These are phyloP conservation scores for Cladosporium sp. DNA, from an alignment of 2,329 filamentous ascomycete genomes.

Conservation along the genomic window DNA sequence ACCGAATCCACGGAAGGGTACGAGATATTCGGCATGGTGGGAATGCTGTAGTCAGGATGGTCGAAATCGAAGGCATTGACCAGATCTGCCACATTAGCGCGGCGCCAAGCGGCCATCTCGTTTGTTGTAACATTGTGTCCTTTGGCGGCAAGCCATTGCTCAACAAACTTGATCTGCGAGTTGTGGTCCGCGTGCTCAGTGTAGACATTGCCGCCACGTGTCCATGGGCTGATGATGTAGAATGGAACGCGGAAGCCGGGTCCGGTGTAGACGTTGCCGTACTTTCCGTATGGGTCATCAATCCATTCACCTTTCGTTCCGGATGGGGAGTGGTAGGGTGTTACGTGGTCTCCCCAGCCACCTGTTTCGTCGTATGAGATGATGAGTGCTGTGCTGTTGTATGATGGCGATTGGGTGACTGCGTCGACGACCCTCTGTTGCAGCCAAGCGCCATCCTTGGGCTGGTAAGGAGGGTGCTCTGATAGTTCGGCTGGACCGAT, in stretches of 20 bases:
- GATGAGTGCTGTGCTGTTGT: slow-evolving; percentile 47
- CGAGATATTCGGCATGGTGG: slow-evolving; percentile 41
- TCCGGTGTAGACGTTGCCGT: slow-evolving; percentile 41
- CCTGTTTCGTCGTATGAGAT: slow-evolving; percentile 53
- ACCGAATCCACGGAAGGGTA: slow-evolving; percentile 39
- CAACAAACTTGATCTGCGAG: slow-evolving; percentile 53
- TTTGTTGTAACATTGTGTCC: slow-evolving; percentile 40
- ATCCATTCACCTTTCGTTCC: slow-evolving; percentile 53
- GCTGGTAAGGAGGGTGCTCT: slow-evolving; percentile 52
- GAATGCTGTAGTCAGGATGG: slow-evolving; percentile 47
- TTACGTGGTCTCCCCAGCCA: slow-evolving; percentile 53
- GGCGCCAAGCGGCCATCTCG: slow-evolving; percentile 45
- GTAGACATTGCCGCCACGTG: slow-evolving; percentile 50
- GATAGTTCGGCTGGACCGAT: slow-evolving; percentile 48
- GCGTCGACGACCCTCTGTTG: slow-evolving; percentile 51
- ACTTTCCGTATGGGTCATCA: slow-evolving; percentile 39
- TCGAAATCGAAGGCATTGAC: slow-evolving; percentile 45
- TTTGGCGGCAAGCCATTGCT: slow-evolving; percentile 46
- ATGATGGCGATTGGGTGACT: slow-evolving; percentile 48
- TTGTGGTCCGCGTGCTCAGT: slow-evolving; percentile 54
- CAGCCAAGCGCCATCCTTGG: slow-evolving; percentile 53
- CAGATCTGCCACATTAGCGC: slow-evolving; percentile 47
- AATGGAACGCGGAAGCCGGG: slow-evolving; percentile 51
- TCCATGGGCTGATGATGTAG: slow-evolving; percentile 55
- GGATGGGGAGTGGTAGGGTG: slow-evolving; percentile 47